phyloP scores from a whole-genome alignment of 805 yeast genomes.

The Saccharomyces jurei region DNA sequence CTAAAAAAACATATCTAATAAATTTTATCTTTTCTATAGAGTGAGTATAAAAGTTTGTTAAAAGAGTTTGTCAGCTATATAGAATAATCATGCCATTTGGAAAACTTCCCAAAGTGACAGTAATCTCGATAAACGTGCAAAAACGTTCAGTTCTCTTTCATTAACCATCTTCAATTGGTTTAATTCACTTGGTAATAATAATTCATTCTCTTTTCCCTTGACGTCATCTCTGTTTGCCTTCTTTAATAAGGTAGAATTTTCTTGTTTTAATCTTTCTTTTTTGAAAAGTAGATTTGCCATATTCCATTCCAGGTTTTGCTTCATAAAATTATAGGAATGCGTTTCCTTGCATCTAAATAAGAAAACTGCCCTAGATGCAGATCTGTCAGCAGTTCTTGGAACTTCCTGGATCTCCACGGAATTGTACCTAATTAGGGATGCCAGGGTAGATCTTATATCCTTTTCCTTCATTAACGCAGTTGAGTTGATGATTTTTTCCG shows the following conservation, averaged over 20 bases:
- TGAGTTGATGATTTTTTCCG: conserved; percentile 76
- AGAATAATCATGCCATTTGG: conserved; percentile 26
- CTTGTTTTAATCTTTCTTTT: conserved; percentile 47
- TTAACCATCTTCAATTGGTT: conserved; percentile 58
- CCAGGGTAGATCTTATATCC: conserved; percentile 63
- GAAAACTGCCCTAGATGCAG: conserved; percentile 81
- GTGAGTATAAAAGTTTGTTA: background rate
- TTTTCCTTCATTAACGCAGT: conserved; percentile 69
- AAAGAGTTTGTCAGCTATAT: background rate
- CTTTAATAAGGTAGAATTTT: conserved; percentile 58
- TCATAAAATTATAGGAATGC: conserved; percentile 41
- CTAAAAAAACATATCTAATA: background rate
- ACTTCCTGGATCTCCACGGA: conserved; percentile 86
- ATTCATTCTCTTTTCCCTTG: conserved; percentile 67
- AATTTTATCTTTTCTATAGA: background rate
- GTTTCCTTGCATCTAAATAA: conserved; percentile 64
- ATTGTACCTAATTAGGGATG: conserved; percentile 58
- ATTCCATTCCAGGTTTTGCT: conserved; percentile 41
- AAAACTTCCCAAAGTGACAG: conserved; percentile 51
- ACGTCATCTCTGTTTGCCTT: conserved; percentile 90
- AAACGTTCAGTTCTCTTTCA: conserved; percentile 45
- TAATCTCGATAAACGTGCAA: conserved; percentile 49
- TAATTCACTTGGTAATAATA: conserved; percentile 66
- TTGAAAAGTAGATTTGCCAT: conserved; percentile 41
- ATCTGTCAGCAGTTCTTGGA: conserved; percentile 84